A percentile compares a stretch with the other conserved stretches of the same genome.
Conservation (phyloP, 495 filamentous ascomycete genomes). For the Aspergillus cavernicola region DNA sequence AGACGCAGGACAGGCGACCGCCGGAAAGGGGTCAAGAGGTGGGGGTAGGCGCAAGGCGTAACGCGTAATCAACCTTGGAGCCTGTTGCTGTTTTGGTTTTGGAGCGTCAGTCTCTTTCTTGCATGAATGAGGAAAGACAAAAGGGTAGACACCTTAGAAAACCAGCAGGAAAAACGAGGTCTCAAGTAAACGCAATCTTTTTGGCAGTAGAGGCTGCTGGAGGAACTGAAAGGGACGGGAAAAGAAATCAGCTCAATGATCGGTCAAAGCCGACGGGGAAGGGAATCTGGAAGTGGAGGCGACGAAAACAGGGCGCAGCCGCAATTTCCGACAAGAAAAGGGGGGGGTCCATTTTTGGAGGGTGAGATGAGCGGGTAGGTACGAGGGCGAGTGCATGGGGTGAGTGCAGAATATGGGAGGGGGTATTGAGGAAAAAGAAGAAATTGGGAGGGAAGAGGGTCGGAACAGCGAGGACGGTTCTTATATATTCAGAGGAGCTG, state of each 20-base stretch:
- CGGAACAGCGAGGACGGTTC: not conserved
- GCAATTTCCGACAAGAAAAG: slow-evolving; percentile 6
- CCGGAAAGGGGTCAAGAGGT: not conserved
- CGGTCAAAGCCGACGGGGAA: not conserved
- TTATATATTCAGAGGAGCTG: no score
- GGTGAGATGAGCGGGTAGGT: slow-evolving; percentile 1
- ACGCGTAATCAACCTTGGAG: not conserved
- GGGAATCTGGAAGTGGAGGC: not conserved
- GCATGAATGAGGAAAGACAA: not conserved
- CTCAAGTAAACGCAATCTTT: not conserved
- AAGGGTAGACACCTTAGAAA: not conserved
- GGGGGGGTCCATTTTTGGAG: slow-evolving; percentile 1
- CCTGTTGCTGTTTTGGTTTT: not conserved
- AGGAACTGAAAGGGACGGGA: not conserved
- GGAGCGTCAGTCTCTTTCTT: no score
- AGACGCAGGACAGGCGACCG: not conserved
- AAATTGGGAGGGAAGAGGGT: slow-evolving; percentile 4
- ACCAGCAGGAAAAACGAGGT: not conserved
- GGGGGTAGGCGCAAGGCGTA: not conserved
- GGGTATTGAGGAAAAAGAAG: slow-evolving; percentile 1
- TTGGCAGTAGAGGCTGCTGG: not conserved
- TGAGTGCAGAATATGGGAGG: slow-evolving; percentile 5
- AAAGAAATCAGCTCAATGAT: not conserved
- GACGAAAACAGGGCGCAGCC: slow-evolving; percentile 1
- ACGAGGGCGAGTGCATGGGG: not conserved